Evolutionary conservation across 2,329 filamentous ascomycete genomes (phyloP), one percentile per base, ranked within the genome.

Genomic region (Alternaria gaisen): DNA sequence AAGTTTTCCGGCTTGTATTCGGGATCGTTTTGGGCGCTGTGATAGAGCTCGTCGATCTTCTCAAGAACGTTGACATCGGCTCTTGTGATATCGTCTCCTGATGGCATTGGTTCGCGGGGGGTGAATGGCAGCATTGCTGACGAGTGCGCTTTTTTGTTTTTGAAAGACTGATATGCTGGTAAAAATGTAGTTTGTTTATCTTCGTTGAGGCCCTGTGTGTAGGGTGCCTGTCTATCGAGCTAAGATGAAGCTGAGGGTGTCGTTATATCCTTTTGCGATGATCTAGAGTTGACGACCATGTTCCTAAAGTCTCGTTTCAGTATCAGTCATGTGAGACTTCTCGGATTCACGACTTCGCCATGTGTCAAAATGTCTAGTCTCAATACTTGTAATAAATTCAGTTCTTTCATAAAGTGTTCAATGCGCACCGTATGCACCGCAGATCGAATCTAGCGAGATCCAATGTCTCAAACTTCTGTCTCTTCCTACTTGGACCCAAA

Each of bases 401-500:
- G 7, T 36, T 16, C 30, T 10, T 48, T 48, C 18, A 22, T 16
- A 20, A 22, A 10, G n/a, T 20, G 18, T 30, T 7, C 30, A 4
- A 48, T 11, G 46, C 30, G 46, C 46, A 36, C 46, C 30, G 22
- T n/a, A 18, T 24, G 30, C 41, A 14, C 9, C 14, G 12, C 16
- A 16, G 12, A 26, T 22, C 18, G 18, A 22, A 14, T n/a, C n/a
- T 20, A 18, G n/a, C 38, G 38, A 41, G 20, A 22, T 18, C 12
- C 28, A 34, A 34, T 36, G 18, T 36, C 46, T 48, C 0, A 24
- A 36, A 10, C 30, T 18, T 8, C 16, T 48, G 46, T 48, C 30
- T 48, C 28, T 14, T 16, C 5, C 28, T 34, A 34, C 46, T 34
- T 28, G 16, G 52, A 51, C 5, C 60, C 60, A 16, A 63, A 60